Percentiles rank a stretch among this genome's conserved stretches.
Evolutionary conservation across 192 early-diverging fungal species (phyloP).

Genomic region (Coemansia sp.): DNA sequence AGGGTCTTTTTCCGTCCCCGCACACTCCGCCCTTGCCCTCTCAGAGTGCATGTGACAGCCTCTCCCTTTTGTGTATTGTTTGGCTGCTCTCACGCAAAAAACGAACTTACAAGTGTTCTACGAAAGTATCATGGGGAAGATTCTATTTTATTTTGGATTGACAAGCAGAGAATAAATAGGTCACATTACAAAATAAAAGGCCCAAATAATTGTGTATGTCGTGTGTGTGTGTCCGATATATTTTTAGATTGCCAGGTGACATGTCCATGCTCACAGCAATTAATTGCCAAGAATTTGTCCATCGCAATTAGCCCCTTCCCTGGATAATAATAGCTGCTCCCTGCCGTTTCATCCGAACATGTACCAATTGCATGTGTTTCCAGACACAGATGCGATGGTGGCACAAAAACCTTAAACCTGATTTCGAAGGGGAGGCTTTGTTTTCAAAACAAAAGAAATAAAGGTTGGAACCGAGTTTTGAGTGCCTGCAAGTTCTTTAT

Average conservation of each 20-base stretch:
- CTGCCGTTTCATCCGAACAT: background rate
- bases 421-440: background rate
- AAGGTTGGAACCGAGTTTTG: background rate
- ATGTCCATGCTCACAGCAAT: background rate
- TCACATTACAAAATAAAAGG: background rate
- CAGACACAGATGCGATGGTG: background rate
- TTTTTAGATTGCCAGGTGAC: conserved; percentile 1
- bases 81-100: background rate
- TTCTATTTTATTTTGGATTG: background rate
- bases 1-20: background rate
- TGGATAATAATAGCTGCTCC: background rate
- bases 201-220: background rate
- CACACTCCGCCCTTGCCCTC: background rate
- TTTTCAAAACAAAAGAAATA: background rate
- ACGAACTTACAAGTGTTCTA: background rate
- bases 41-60: background rate
- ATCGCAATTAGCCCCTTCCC: background rate
- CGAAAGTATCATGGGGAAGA: background rate
- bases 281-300: background rate
- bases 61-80: conserved; percentile 5
- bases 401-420: conserved; percentile 6
- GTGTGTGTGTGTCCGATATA: background rate
- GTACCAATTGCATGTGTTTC: background rate
- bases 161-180: background rate
- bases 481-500: conserved; percentile 1